phyloP scores from a whole-genome alignment of 2,329 filamentous ascomycete genomes.

The Calonectria pauciramosa region DNA sequence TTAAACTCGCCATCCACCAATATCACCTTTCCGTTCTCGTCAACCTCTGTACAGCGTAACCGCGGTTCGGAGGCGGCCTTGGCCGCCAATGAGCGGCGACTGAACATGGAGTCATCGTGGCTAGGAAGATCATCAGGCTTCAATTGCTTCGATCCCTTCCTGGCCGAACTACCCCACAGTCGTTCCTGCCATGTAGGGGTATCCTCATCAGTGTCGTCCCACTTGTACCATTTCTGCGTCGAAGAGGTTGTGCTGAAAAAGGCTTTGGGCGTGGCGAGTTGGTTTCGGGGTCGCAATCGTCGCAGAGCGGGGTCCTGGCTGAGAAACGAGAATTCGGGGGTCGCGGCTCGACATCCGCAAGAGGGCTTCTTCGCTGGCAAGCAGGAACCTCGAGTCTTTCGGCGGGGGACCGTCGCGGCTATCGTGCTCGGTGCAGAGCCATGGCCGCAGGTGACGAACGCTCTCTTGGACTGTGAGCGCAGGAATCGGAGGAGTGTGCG shows the following conservation, averaged over 20 bases:
- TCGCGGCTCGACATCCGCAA: constrained; percentile 30
- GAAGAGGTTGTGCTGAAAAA: constrained; percentile 49
- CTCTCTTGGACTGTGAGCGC: constrained; percentile 75
- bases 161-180: constrained; percentile 59
- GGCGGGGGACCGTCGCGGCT: constrained; percentile 32
- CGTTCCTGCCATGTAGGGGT: constrained; percentile 62
- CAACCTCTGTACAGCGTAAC: constrained; percentile 93
- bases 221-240: constrained; percentile 39
- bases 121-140: constrained; percentile 71
- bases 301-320: constrained; percentile 39
- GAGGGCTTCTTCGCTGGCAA: constrained; percentile 26
- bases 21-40: constrained; percentile 91
- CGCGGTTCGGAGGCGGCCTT: constrained; percentile 88
- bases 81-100: constrained; percentile 77
- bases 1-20: constrained; percentile 96
- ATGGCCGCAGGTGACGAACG: constrained; percentile 63
- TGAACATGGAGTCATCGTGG: constrained; percentile 74
- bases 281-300: constrained; percentile 26
- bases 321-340: constrained; percentile 49
- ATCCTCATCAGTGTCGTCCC: constrained; percentile 33
- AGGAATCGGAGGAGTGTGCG: constrained; percentile 78
- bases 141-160: constrained; percentile 56
- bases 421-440: constrained; percentile 45
- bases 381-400: constrained; percentile 35
- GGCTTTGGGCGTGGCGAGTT: constrained; percentile 28